Base-by-base conservation (phyloP, 257 asterid species). In the Solanum megistacrolobum region DNA sequence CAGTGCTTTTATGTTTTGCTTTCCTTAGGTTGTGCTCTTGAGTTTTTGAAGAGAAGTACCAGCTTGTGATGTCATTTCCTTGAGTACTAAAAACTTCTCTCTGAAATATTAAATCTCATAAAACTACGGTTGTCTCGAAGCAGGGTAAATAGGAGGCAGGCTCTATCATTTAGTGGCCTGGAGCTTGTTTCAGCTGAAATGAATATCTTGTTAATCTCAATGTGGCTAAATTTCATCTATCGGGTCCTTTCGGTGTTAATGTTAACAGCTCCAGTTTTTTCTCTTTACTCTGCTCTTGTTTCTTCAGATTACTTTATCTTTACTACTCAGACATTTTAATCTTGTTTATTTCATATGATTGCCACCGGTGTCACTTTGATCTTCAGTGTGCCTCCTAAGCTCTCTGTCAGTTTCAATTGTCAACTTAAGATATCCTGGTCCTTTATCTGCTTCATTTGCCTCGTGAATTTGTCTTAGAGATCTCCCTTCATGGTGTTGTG, bases 141-240 rank as follows among this genome's bases (percentile, higher is more conserved):
- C 98, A 96, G 98, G 98, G 92, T 48, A 18, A 79, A 76, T 38
- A 32, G 58, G 60, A 16, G 95, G 95, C 96, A 81, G 95, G 95
- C 96, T 94, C 95, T 95, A 95, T 89, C 93, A 91, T 91, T 92
- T 95, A 95, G 96, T 74, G 95, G 96, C 94, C 95, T 93, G 94
- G 96, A 91, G 92, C 95, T 91, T 95, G 92, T 94, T 95, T 93
- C 94, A 86, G 98, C 96, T 93, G 96, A 94, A 94, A 92, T 93
- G 96, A 93, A 89, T 92, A 94, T 95, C 94, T 93, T 94, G 98
- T 95, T 89, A 23, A 93, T 91, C 90, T 94, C 95, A 90, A 90
- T 94, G 85, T 89, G 92, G 69, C 83, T 89, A 89, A 88, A 93
- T 88, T 87, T 88, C 87, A 89, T 91, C 88, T 87, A 89, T 88